Conservation (phyloP, 2,329 filamentous ascomycete species). For the Parastagonospora avenae region DNA sequence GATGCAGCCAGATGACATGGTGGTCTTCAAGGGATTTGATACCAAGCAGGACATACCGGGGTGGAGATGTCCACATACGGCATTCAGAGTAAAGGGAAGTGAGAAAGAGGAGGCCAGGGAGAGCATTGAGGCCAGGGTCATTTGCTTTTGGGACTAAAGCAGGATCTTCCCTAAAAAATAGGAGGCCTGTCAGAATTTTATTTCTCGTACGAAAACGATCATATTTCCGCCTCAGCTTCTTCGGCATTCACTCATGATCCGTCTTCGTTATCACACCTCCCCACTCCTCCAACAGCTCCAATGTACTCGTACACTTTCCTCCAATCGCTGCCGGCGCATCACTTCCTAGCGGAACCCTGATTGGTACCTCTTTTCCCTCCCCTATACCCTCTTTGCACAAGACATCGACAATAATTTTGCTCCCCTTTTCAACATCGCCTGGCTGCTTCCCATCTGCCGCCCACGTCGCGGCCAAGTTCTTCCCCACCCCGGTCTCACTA, state of each 20-base stretch:
- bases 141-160: no score
- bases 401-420: constrained; percentile 60
- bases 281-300: constrained; percentile 42
- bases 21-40: no score
- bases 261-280: constrained; percentile 29
- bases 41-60: no score
- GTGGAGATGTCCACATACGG: no score
- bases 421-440: constrained; percentile 62
- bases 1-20: no score
- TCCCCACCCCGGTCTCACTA: constrained; percentile 42
- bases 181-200: no score
- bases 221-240: not conserved
- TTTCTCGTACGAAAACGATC: no score
- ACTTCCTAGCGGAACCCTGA: constrained; percentile 59
- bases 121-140: no score
- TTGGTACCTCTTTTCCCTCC: constrained; percentile 57
- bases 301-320: constrained; percentile 22
- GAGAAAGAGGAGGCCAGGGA: no score
- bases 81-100: no score
- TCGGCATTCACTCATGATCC: constrained; percentile 15
- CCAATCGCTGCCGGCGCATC: constrained; percentile 15
- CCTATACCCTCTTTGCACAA: constrained; percentile 58
- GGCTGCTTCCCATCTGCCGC: constrained; percentile 56
- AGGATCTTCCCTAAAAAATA: no score
- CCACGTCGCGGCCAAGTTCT: constrained; percentile 40